phyloP scores from a whole-genome alignment of 2,329 filamentous ascomycete genomes.

The Hypoxylon sp. region DNA sequence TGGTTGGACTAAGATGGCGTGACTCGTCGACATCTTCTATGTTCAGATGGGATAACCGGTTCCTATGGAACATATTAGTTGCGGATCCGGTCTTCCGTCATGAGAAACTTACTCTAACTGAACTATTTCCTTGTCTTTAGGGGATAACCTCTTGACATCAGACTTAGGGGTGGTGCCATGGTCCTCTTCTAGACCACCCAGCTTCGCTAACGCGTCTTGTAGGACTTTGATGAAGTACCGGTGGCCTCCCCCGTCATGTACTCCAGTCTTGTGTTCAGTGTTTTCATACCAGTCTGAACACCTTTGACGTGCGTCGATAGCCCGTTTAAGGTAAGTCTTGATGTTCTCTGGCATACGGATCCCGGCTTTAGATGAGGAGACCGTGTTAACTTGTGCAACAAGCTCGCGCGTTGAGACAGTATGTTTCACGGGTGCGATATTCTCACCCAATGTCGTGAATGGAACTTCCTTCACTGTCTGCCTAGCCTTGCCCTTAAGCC shows the following conservation, averaged over 20 bases:
- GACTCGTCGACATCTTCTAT: not conserved
- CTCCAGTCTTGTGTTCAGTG: not conserved
- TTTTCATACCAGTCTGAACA: constrained; percentile 3
- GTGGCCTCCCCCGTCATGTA: not conserved
- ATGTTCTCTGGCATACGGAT: not conserved
- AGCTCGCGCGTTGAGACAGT: not conserved
- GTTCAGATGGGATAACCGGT: not conserved
- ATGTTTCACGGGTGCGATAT: not conserved
- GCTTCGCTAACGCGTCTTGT: not conserved
- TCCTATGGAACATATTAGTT: not conserved
- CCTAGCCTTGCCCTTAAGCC: no score
- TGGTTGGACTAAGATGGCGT: not conserved
- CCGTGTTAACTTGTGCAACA: not conserved
- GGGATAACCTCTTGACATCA: not conserved
- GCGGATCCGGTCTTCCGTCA: not conserved
- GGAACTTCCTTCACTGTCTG: no score
- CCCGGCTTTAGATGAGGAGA: not conserved
- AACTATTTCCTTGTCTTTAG: not conserved
- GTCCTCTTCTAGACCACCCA: not conserved
- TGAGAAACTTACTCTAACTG: not conserved
- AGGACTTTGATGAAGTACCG: constrained; percentile 1
- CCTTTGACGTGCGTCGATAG: constrained; percentile 6
- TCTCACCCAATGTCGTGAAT: not conserved
- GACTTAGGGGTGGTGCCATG: not conserved
- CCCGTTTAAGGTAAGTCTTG: not conserved